Percentiles rank a stretch among this genome's conserved stretches.
Conservation (phyloP, 1,284 basidiomycete genomes). For the Leccinum subrobustum region DNA sequence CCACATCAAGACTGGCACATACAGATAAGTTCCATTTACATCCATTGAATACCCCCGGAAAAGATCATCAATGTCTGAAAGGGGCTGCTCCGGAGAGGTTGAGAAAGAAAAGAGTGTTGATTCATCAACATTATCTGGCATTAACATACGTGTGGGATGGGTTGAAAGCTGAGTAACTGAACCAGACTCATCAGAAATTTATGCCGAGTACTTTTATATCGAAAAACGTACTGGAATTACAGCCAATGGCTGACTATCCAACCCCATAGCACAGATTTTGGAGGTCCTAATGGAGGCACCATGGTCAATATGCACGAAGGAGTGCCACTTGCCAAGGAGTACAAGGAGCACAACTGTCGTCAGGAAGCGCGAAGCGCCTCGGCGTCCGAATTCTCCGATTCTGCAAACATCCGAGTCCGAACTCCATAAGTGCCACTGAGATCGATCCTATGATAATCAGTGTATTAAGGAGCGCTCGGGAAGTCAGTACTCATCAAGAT, state of each 20-base stretch:
- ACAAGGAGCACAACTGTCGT: no score
- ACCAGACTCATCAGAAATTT: neutral
- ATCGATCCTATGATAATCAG: no score
- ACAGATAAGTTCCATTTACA: neutral
- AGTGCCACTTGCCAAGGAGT: constrained; percentile 8
- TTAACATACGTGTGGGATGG: neutral
- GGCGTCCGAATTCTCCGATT: no score
- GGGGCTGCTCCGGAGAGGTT: neutral
- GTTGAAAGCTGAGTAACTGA: neutral
- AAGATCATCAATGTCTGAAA: neutral
- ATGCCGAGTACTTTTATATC: constrained; percentile 2
- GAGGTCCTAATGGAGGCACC: neutral
- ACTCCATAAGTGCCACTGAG: no score
- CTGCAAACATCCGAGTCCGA: no score
- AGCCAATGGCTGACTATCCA: neutral
- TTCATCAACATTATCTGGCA: neutral
- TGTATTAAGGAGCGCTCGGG: no score
- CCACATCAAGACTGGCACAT: neutral
- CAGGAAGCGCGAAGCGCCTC: no score
- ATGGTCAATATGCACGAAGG: neutral
- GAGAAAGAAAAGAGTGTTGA: neutral
- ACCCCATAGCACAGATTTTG: neutral
- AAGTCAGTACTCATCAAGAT: neutral
- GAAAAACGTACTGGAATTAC: constrained; percentile 1
- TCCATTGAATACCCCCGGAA: neutral